Conservation (phyloP, 768 basidiomycete species). For the Nidula microcarpa region DNA sequence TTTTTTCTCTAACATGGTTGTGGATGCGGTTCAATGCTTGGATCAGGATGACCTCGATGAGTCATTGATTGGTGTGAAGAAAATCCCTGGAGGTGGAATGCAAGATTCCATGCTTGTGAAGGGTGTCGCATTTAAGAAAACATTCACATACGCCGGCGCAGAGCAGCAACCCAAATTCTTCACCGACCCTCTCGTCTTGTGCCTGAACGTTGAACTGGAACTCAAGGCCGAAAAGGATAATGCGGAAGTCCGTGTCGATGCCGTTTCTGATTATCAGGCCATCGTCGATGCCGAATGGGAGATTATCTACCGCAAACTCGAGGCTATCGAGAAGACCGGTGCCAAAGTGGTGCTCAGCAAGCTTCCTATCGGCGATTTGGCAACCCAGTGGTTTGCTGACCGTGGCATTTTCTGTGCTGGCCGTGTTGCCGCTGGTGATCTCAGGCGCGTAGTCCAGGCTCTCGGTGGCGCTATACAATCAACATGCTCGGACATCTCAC, state of each 20-base stretch:
- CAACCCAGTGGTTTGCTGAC: constrained; percentile 99
- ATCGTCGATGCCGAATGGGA: constrained; percentile 99
- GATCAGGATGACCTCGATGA: constrained; percentile 95
- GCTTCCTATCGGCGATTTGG: constrained; percentile 96
- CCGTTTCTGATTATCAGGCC: constrained; percentile 96
- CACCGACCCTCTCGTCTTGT: constrained; percentile 82
- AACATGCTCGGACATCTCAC: constrained; percentile 88
- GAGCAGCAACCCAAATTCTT: constrained; percentile 98
- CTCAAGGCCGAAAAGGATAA: constrained; percentile 99
- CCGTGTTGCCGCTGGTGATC: constrained; percentile 84
- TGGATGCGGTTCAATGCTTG: constrained; percentile 90
- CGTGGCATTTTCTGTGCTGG: constrained; percentile 99
- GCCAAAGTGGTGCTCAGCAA: constrained; percentile 98
- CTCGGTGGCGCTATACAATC: constrained; percentile 94
- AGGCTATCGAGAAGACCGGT: constrained; percentile 93
- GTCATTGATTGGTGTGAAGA: constrained; percentile 94
- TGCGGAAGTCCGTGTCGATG: constrained; percentile 95
- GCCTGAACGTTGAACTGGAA: constrained; percentile 96
- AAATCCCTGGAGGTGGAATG: constrained; percentile 96
- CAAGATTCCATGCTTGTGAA: constrained; percentile 88
- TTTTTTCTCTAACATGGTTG: constrained; percentile 98
- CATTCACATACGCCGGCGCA: constrained; percentile 98
- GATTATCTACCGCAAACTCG: constrained; percentile 96
- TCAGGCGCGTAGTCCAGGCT: constrained; percentile 92
- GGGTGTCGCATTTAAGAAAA: constrained; percentile 99